These are phyloP conservation scores for Cyberlindnera saturnus DNA, from an alignment of 805 yeast genomes.

Conservation along the genomic window DNA sequence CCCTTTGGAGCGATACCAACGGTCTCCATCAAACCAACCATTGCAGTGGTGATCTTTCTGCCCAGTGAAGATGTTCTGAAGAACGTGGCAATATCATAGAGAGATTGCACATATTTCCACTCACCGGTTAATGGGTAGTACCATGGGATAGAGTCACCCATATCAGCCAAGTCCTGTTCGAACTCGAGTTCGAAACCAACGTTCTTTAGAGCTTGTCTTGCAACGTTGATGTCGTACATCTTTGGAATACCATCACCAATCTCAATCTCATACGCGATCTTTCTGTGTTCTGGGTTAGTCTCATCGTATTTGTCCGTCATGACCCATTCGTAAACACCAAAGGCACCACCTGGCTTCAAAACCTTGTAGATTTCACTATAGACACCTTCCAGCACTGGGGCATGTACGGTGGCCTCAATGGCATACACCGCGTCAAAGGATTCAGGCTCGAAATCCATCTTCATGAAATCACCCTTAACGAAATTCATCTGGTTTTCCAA, in stretches of 20 bases:
- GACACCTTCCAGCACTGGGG: slow-evolving; percentile 94
- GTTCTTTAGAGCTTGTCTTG: slow-evolving; percentile 73
- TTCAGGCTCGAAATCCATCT: slow-evolving; percentile 90
- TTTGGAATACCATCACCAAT: slow-evolving; percentile 98
- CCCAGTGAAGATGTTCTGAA: slow-evolving; percentile 86
- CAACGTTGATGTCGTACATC: slow-evolving; percentile 83
- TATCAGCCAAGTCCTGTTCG: slow-evolving; percentile 77
- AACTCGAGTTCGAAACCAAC: slow-evolving; percentile 83
- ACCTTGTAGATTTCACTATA: slow-evolving; percentile 92
- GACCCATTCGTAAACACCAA: slow-evolving; percentile 99
- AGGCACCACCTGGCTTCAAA: slow-evolving; percentile 94
- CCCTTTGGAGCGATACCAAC: slow-evolving; percentile 91
- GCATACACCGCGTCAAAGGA: slow-evolving; percentile 96
- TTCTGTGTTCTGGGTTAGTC: slow-evolving; percentile 80
- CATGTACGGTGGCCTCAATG: slow-evolving; percentile 97
- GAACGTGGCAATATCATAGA: slow-evolving; percentile 74
- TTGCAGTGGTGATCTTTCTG: slow-evolving; percentile 74
- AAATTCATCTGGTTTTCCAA: slow-evolving; percentile 71
- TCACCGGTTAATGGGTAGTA: slow-evolving; percentile 95
- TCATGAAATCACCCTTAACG: slow-evolving; percentile 98
- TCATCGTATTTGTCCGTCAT: slow-evolving; percentile 94
- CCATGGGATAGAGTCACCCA: slow-evolving; percentile 88
- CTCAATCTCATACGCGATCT: slow-evolving; percentile 94
- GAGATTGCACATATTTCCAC: slow-evolving; percentile 75
- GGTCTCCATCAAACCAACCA: slow-evolving; percentile 78